These are phyloP conservation scores for Arthrocladium fulminans DNA, from an alignment of 2,329 filamentous ascomycete genomes.

Conservation along the genomic window DNA sequence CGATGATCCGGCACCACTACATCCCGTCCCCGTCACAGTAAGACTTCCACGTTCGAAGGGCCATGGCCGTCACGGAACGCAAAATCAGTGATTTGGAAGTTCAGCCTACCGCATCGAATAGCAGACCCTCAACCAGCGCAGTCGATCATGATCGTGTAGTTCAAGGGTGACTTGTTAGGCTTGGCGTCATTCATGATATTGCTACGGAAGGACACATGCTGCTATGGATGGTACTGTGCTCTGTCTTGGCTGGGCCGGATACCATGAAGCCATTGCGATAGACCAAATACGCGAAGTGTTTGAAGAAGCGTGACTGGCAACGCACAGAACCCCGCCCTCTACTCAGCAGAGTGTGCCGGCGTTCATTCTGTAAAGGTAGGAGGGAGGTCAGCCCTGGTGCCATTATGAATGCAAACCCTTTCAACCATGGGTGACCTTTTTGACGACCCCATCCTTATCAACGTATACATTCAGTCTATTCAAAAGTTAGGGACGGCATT, in stretches of 20 bases:
- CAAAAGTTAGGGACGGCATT: background rate
- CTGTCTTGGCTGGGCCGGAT: background rate
- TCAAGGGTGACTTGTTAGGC: slow-evolving; percentile 15
- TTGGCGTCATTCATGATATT: background rate
- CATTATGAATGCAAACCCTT: background rate
- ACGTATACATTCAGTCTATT: slow-evolving; percentile 38
- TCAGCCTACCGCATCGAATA: slow-evolving; percentile 28
- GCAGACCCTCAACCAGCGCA: slow-evolving; percentile 26
- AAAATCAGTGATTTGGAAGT: slow-evolving; percentile 27
- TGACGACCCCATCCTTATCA: slow-evolving; percentile 36
- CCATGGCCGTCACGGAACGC: slow-evolving; percentile 29
- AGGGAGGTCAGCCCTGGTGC: no score
- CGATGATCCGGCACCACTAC: background rate
- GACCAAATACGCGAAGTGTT: no score
- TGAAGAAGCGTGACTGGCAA: background rate
- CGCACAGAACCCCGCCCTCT: background rate
- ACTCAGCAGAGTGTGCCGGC: background rate
- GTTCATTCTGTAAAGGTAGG: no score
- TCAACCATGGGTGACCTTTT: slow-evolving; percentile 30
- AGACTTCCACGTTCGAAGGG: slow-evolving; percentile 27
- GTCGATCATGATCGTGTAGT: slow-evolving; percentile 24
- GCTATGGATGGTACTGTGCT: background rate
- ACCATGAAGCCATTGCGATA: background rate
- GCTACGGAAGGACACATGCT: background rate
- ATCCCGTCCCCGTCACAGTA: slow-evolving; percentile 15